Conservation (phyloP, 1,284 basidiomycete species). For the Cutaneotrichosporon sp. region DNA sequence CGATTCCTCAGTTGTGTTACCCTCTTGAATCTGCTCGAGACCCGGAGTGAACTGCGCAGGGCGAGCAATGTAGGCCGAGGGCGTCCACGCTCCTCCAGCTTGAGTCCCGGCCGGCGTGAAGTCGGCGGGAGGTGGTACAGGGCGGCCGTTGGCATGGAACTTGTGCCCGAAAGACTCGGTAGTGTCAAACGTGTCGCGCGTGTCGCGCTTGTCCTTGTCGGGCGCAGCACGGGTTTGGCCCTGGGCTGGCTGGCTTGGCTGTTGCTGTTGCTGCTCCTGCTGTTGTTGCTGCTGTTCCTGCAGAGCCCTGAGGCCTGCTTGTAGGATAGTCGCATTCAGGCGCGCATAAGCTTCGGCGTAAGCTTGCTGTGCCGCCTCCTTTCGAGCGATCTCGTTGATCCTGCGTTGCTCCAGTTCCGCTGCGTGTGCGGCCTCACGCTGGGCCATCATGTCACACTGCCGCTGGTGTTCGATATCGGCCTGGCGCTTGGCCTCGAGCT, state of each 20-base stretch:
- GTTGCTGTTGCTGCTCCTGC: too few relatives aligned
- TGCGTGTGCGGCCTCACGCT: neutral
- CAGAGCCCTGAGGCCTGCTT: too few relatives aligned
- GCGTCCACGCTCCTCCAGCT: neutral
- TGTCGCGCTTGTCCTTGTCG: neutral
- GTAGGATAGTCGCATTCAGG: neutral
- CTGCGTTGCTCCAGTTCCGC: too few relatives aligned
- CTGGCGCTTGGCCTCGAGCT: neutral
- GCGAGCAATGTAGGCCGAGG: neutral
- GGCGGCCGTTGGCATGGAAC: constrained; percentile 30
- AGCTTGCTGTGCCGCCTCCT: neutral
- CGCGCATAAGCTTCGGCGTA: neutral
- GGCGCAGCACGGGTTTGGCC: too few relatives aligned
- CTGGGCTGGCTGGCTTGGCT: too few relatives aligned
- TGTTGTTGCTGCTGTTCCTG: too few relatives aligned
- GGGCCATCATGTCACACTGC: neutral
- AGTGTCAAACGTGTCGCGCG: constrained; percentile 5
- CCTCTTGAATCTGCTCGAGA: neutral
- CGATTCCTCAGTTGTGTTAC: constrained; percentile 26
- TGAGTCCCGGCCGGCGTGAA: neutral
- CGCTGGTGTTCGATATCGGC: neutral
- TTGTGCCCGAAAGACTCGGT: constrained; percentile 43
- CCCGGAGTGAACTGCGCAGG: too few relatives aligned
- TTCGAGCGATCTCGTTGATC: too few relatives aligned
- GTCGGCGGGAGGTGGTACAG: constrained; percentile 13